Percentiles rank a stretch among this genome's conserved stretches.
phyloP scores from a whole-genome alignment of 2,329 filamentous ascomycete species.

The Paraphaeosphaeria sporulosa region DNA sequence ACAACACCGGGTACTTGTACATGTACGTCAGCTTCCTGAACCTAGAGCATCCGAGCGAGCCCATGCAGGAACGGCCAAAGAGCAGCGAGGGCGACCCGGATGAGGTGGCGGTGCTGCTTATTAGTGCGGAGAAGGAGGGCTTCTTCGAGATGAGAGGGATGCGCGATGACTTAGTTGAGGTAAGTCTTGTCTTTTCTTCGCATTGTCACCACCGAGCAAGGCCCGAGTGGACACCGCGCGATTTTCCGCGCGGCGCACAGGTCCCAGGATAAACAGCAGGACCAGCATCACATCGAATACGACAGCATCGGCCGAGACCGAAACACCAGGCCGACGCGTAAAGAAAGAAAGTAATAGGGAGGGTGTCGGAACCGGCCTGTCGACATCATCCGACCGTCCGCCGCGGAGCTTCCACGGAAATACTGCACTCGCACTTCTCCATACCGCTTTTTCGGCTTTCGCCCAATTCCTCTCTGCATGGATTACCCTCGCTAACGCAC shows the following conservation, averaged over 20 bases:
- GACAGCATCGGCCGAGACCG: background rate
- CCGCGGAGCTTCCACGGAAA: conserved; percentile 1
- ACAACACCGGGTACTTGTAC: conserved; percentile 94
- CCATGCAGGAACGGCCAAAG: conserved; percentile 50
- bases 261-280: background rate
- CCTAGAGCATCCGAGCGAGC: conserved; percentile 57
- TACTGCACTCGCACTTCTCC: background rate
- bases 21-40: conserved; percentile 99
- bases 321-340: background rate
- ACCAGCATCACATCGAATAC: background rate
- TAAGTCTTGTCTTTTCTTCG: conserved; percentile 39
- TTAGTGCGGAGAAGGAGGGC: conserved; percentile 90
- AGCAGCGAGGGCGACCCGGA: conserved; percentile 62
- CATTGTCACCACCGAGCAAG: too few relatives aligned
- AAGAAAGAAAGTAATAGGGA: background rate
- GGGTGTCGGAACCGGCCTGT: background rate
- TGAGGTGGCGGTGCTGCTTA: conserved; percentile 86
- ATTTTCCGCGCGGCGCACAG: background rate
- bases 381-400: background rate
- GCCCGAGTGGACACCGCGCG: background rate
- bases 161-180: conserved; percentile 67
- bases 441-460: background rate
- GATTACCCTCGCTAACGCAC: background rate
- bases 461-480: background rate
- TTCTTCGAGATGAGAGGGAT: conserved; percentile 88